Percentiles rank a stretch among this genome's conserved stretches.
Conservation (phyloP, 192 early-diverging fungal species). For the Coemansia sp. region DNA sequence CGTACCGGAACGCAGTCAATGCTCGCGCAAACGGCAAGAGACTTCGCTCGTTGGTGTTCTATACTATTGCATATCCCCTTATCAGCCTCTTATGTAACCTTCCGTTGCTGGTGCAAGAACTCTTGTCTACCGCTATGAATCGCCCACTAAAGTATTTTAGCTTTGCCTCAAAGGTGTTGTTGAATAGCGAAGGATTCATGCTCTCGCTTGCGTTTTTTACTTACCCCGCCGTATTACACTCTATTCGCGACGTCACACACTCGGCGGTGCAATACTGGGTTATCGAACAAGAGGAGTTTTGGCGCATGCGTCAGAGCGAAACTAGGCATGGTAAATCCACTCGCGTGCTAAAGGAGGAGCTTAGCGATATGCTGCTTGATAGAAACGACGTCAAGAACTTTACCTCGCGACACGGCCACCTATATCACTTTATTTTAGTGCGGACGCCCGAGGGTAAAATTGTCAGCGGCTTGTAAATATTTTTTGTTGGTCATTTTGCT, state of each 20-base stretch:
- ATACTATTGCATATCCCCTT: slow-evolving; percentile 51
- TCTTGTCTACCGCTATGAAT: slow-evolving; percentile 32
- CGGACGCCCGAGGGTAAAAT: slow-evolving; percentile 47
- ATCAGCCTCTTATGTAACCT: slow-evolving; percentile 53
- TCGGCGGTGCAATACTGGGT: slow-evolving; percentile 55
- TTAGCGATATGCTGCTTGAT: slow-evolving; percentile 19
- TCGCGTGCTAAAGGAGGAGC: neutral
- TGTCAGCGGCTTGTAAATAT: slow-evolving; percentile 12
- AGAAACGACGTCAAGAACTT: slow-evolving; percentile 38
- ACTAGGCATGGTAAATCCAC: neutral
- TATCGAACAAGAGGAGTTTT: slow-evolving; percentile 56
- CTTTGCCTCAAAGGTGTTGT: slow-evolving; percentile 20
- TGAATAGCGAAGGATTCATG: slow-evolving; percentile 48
- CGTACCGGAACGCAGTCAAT: slow-evolving; percentile 48
- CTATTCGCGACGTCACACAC: slow-evolving; percentile 48
- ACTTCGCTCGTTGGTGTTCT: slow-evolving; percentile 51
- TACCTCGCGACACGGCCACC: slow-evolving; percentile 33
- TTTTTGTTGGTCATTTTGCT: neutral
- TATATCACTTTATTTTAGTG: slow-evolving; percentile 44
- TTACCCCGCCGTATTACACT: slow-evolving; percentile 52
- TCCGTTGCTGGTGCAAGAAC: slow-evolving; percentile 43
- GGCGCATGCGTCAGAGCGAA: slow-evolving; percentile 33
- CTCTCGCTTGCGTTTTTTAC: slow-evolving; percentile 44
- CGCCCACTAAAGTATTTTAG: slow-evolving; percentile 20
- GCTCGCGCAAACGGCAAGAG: slow-evolving; percentile 54